Conservation (phyloP, 2,329 filamentous ascomycete genomes). For the Alternaria brassicicola region DNA sequence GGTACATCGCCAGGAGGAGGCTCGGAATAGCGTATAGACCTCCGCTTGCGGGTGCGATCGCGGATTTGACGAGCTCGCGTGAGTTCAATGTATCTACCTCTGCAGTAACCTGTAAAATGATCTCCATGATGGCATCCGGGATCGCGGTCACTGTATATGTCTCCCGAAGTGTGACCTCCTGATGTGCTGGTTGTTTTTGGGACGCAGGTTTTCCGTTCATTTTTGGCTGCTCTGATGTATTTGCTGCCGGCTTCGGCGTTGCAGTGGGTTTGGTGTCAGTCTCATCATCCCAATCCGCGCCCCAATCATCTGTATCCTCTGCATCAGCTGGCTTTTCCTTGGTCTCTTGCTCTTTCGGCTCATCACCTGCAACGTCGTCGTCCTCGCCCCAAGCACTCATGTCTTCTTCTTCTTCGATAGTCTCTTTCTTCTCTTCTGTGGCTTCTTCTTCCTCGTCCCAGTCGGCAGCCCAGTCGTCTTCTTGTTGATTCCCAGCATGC, state of each 20-base stretch:
- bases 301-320: conserved; percentile 72
- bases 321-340: conserved; percentile 48
- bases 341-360: conserved; percentile 27
- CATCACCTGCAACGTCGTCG: conserved; percentile 36
- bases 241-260: conserved; percentile 15
- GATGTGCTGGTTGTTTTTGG: conserved; percentile 40
- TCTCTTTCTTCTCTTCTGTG: conserved; percentile 17
- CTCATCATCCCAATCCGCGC: conserved; percentile 74
- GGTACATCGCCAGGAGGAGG: conserved; percentile 76
- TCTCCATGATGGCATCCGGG: conserved; percentile 75
- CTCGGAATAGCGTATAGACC: conserved; percentile 75
- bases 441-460: conserved; percentile 65
- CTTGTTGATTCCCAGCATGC: conserved; percentile 58
- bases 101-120: conserved; percentile 62
- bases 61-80: conserved; percentile 53
- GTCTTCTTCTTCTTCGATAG: conserved; percentile 56
- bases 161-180: conserved; percentile 80
- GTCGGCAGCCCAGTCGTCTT: conserved; percentile 80
- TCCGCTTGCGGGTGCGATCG: conserved; percentile 70
- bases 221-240: conserved; percentile 38
- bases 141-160: conserved; percentile 88
- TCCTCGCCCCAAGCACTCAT: conserved; percentile 57
- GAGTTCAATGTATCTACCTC: conserved; percentile 62
- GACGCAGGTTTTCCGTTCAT: conserved; percentile 39
- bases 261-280: conserved; percentile 29